These are phyloP conservation scores for Agaricales sp. DNA, from an alignment of 1,284 basidiomycete genomes.

Conservation along the genomic window DNA sequence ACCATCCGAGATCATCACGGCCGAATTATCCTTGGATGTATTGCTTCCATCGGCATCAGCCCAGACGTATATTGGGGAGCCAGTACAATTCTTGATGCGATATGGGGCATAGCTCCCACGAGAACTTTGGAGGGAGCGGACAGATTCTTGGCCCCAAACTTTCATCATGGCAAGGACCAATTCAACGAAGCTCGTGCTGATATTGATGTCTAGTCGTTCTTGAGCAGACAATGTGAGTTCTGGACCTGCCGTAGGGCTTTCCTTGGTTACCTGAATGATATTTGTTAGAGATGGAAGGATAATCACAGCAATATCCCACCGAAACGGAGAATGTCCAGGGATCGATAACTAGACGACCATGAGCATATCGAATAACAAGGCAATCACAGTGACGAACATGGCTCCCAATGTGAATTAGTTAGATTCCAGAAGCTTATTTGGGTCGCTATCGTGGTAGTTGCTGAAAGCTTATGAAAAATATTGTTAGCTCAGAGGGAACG, in stretches of 20 bases:
- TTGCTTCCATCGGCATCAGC: slow-evolving; percentile 55
- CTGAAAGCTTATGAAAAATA: slow-evolving; percentile 50
- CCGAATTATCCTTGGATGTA: slow-evolving; percentile 32
- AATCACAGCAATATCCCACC: slow-evolving; percentile 28
- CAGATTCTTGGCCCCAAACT: slow-evolving; percentile 68
- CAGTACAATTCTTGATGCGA: slow-evolving; percentile 86
- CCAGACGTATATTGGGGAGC: slow-evolving; percentile 76
- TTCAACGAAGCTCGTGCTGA: slow-evolving; percentile 90
- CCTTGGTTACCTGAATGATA: slow-evolving; percentile 37
- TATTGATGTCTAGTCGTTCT: slow-evolving; percentile 85
- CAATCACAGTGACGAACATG: slow-evolving; percentile 43
- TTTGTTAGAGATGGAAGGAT: slow-evolving; percentile 5
- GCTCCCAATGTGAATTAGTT: slow-evolving; percentile 98
- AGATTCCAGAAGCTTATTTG: slow-evolving; percentile 96
- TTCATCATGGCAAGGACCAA: slow-evolving; percentile 70
- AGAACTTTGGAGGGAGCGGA: slow-evolving; percentile 58
- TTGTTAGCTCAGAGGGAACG: not conserved
- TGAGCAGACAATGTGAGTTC: slow-evolving; percentile 63
- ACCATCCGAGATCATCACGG: slow-evolving; percentile 59
- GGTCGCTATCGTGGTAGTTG: slow-evolving; percentile 70
- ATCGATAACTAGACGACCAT: slow-evolving; percentile 64
- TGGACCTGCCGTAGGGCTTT: slow-evolving; percentile 43
- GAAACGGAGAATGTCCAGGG: slow-evolving; percentile 87
- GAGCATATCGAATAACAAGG: slow-evolving; percentile 1
- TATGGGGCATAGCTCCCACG: slow-evolving; percentile 91